Percentiles rank a stretch among this genome's conserved stretches.
Evolutionary conservation across 495 filamentous ascomycete species (phyloP).

Genomic region (Thermothielavioides terrestris): DNA sequence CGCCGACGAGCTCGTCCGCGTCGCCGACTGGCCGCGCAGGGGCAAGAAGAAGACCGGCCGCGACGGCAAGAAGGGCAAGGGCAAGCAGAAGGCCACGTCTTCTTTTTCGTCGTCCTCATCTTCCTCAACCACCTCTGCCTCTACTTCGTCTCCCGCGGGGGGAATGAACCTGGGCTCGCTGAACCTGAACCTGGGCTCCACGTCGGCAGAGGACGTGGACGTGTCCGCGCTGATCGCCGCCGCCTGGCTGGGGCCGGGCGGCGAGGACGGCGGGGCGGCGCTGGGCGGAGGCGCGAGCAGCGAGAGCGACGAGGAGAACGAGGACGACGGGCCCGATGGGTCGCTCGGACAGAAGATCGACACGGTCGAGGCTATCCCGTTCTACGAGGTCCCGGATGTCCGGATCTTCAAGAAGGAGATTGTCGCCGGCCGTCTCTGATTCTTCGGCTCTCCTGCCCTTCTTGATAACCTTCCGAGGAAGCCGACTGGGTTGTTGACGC

Average conservation of each 20-base stretch:
- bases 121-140: too few species aligned
- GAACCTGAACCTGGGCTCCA: background rate
- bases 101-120: too few species aligned
- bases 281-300: conserved; percentile 15
- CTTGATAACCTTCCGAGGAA: too few species aligned
- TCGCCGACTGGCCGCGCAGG: background rate
- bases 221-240: background rate
- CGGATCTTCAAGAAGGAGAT: conserved; percentile 47
- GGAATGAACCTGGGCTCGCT: background rate
- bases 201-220: background rate
- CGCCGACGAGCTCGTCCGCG: conserved; percentile 33
- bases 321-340: conserved; percentile 24
- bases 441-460: too few species aligned
- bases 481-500: too few species aligned
- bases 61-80: conserved; percentile 20
- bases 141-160: too few species aligned
- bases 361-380: conserved; percentile 31
- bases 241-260: background rate
- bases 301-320: conserved; percentile 23
- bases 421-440: conserved; percentile 29
- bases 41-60: background rate
- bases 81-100: background rate
- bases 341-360: conserved; percentile 21
- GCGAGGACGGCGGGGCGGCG: background rate
- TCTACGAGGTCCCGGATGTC: conserved; percentile 40